Evolutionary conservation across 2,329 filamentous ascomycete species (phyloP).

Genomic region (Talaromyces sp.): DNA sequence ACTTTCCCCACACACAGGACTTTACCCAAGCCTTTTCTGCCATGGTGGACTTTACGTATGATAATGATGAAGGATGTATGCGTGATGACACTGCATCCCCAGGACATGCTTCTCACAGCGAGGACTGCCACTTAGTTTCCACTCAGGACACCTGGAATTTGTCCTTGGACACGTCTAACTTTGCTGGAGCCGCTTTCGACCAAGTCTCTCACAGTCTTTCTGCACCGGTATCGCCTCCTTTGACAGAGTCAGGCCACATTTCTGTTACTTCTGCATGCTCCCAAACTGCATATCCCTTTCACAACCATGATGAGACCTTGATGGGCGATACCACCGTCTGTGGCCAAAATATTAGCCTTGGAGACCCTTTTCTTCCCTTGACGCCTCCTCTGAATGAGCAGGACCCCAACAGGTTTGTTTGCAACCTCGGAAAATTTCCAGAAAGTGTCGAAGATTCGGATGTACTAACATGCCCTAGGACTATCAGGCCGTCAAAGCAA

Average conservation of each 20-base stretch:
- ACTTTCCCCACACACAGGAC: constrained; percentile 32
- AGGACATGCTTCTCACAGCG: constrained; percentile 34
- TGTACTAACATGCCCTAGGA: constrained; percentile 22
- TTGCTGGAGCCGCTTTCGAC: constrained; percentile 31
- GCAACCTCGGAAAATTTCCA: neutral
- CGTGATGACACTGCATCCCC: constrained; percentile 34
- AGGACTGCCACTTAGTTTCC: constrained; percentile 29
- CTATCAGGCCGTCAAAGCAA: constrained; percentile 35
- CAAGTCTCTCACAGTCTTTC: constrained; percentile 33
- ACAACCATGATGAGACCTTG: constrained; percentile 34
- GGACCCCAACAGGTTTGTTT: constrained; percentile 38
- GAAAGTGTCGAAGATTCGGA: neutral
- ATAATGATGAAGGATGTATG: constrained; percentile 36
- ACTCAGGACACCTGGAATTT: constrained; percentile 30
- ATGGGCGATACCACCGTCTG: constrained; percentile 34
- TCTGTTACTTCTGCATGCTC: constrained; percentile 36
- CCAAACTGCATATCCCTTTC: constrained; percentile 34
- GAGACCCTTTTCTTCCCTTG: constrained; percentile 36
- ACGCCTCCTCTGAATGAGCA: constrained; percentile 36
- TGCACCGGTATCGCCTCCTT: constrained; percentile 38
- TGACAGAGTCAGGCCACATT: constrained; percentile 39
- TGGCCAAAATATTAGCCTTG: constrained; percentile 31
- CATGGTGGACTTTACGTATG: constrained; percentile 37
- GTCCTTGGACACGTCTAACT: constrained; percentile 28
- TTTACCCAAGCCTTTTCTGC: constrained; percentile 32